phyloP scores from a whole-genome alignment of 345 rosid genomes.

The Moricandia arvensis region DNA sequence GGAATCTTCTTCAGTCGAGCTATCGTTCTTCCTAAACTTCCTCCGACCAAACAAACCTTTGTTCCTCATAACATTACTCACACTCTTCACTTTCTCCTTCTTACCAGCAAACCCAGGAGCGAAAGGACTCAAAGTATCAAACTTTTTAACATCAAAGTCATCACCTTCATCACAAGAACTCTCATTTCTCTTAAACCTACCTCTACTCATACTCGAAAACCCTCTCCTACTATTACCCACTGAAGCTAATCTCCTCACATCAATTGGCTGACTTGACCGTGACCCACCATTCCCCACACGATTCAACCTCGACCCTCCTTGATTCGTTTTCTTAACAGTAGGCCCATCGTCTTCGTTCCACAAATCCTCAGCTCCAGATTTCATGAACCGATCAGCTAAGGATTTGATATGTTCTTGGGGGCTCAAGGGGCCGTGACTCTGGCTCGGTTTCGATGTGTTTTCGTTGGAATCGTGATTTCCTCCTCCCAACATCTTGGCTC shows the following conservation, averaged over 20 bases:
- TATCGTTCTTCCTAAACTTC: constrained; percentile 50
- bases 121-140: constrained; percentile 30
- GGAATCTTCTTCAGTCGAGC: constrained; percentile 64
- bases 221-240: constrained; percentile 27
- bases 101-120: constrained; percentile 23
- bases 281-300: constrained; percentile 31
- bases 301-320: constrained; percentile 19
- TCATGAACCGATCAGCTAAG: constrained; percentile 88
- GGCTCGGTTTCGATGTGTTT: background rate
- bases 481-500: constrained; percentile 46
- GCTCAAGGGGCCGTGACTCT: constrained; percentile 51
- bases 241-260: constrained; percentile 46
- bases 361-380: constrained; percentile 82
- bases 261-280: constrained; percentile 44
- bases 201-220: constrained; percentile 48
- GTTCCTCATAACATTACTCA: constrained; percentile 24
- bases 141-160: constrained; percentile 23
- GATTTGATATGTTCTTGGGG: constrained; percentile 65
- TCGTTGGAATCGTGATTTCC: constrained; percentile 30
- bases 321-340: constrained; percentile 37
- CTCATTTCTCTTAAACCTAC: constrained; percentile 45
- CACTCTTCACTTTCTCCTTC: constrained; percentile 31
- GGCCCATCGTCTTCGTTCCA: constrained; percentile 92
- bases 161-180: constrained; percentile 43
- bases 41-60: constrained; percentile 32